Conservation (phyloP, 352 stramenopile genomes). For the Phytopythium boreale region DNA sequence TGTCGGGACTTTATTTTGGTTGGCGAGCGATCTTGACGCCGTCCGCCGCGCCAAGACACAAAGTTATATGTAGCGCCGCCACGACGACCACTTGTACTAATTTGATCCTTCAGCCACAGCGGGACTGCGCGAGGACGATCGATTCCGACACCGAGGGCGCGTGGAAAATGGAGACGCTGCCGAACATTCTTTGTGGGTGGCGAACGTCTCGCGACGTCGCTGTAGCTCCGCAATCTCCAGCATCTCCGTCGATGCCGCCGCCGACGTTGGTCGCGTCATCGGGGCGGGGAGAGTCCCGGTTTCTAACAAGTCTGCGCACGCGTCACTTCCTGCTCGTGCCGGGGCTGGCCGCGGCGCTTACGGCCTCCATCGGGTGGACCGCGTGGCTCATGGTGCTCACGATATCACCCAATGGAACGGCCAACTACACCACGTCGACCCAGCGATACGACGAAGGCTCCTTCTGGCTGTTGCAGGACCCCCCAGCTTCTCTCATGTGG, state of each 20-base stretch:
- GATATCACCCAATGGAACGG: slow-evolving; percentile 15
- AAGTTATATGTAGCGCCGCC: no score
- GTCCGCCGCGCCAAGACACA: background rate
- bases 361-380: background rate
- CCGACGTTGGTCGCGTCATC: background rate
- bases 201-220: background rate
- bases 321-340: background rate
- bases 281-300: background rate
- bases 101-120: background rate
- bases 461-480: slow-evolving; percentile 39
- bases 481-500: slow-evolving; percentile 11
- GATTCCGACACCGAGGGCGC: background rate
- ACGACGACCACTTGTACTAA: background rate
- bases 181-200: background rate
- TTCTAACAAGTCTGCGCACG: background rate
- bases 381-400: background rate
- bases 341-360: background rate
- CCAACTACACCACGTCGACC: slow-evolving; percentile 37
- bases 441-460: slow-evolving; percentile 25
- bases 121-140: background rate
- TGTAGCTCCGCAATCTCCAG: background rate
- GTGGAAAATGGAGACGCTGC: background rate
- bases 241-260: background rate
- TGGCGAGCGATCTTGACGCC: background rate
- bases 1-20: background rate